These are phyloP conservation scores for Phylloporus arenicola DNA, from an alignment of 768 basidiomycete species.

Conservation along the genomic window DNA sequence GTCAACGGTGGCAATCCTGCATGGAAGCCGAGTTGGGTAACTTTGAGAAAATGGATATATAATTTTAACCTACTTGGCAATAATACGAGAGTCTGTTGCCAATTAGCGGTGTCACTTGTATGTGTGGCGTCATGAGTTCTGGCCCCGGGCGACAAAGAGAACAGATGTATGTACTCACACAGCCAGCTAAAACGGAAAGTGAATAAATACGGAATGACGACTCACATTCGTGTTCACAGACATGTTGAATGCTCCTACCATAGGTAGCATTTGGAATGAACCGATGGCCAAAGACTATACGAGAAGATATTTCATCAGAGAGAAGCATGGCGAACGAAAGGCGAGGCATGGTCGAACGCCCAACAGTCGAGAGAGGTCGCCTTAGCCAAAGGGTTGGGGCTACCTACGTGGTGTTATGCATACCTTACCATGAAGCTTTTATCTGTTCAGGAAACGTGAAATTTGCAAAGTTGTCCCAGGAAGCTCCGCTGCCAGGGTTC, in stretches of 20 bases:
- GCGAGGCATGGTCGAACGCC: not conserved
- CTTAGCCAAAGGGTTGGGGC: not conserved
- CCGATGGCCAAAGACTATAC: not conserved
- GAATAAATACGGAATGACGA: not conserved
- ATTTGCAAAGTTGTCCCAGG: not conserved
- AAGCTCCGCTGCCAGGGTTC: not conserved
- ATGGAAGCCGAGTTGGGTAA: not conserved
- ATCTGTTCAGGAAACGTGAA: not conserved
- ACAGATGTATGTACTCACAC: conserved; percentile 4
- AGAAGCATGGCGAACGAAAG: not conserved
- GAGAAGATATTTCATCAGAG: not conserved
- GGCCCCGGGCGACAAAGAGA: conserved; percentile 20
- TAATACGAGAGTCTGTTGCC: conserved; percentile 31
- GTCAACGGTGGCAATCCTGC: conserved; percentile 50
- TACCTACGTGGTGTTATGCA: no score
- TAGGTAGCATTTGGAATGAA: not conserved
- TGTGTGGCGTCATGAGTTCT: conserved; percentile 35
- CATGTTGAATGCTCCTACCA: conserved; percentile 14
- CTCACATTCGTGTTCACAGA: conserved; percentile 20
- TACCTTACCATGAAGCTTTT: conserved; percentile 1
- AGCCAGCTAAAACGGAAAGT: conserved; percentile 12
- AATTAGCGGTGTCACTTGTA: conserved; percentile 24
- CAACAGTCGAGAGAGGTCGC: not conserved
- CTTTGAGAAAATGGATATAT: not conserved
- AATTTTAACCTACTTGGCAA: conserved; percentile 19